Evolutionary conservation across 2,329 filamentous ascomycete genomes (phyloP).

Genomic region (Fusarium albosuccineum): DNA sequence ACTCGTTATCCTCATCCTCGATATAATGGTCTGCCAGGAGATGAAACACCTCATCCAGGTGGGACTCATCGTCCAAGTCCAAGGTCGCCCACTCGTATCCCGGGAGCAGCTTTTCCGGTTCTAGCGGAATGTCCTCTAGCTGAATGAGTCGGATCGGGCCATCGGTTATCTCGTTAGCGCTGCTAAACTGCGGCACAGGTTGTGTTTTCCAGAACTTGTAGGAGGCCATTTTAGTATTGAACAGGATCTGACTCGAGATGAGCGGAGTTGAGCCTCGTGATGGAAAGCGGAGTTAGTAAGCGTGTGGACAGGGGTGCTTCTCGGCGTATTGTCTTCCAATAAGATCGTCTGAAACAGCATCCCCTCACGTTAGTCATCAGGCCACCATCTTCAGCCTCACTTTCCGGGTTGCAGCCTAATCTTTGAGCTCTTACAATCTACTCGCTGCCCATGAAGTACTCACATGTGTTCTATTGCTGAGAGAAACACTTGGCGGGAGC

Average conservation of each 20-base stretch:
- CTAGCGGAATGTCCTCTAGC: not conserved
- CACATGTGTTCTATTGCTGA: no score
- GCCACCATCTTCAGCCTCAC: not conserved
- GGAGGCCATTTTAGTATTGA: not conserved
- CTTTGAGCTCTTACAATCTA: no score
- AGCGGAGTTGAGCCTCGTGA: no score
- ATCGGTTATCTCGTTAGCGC: not conserved
- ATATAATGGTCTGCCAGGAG: not conserved
- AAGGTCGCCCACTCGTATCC: not conserved
- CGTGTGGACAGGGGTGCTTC: no score
- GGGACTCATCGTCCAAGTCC: not conserved
- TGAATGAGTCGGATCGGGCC: not conserved
- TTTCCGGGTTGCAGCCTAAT: not conserved
- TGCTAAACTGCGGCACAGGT: not conserved
- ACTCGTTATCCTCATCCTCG: not conserved
- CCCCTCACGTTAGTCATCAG: not conserved
- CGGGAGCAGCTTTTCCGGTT: not conserved
- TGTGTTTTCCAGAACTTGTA: constrained; percentile 1
- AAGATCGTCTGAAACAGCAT: not conserved
- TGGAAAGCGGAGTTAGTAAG: not conserved
- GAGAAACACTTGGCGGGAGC: not conserved
- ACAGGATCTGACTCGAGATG: no score
- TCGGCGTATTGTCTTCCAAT: not conserved
- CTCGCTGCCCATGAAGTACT: no score
- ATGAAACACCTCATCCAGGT: not conserved